A percentile compares a stretch with the other conserved stretches of the same genome.
Conservation (phyloP, 2,329 filamentous ascomycete genomes). For the Phialocephala subalpina region DNA sequence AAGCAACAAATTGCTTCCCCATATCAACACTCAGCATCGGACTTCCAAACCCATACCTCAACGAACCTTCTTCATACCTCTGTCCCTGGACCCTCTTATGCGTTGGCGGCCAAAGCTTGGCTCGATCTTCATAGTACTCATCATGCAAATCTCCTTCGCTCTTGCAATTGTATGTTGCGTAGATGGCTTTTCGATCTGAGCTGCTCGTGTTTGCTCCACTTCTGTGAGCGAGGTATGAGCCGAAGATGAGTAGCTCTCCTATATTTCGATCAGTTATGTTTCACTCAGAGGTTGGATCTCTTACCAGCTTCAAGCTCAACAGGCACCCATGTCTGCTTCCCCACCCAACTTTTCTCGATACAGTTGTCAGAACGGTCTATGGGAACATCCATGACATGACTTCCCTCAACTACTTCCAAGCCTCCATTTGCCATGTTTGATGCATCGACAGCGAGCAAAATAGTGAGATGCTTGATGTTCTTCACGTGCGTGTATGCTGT, state of each 20-base stretch:
- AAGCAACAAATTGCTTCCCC: constrained; percentile 11
- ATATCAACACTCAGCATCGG: constrained; percentile 48
- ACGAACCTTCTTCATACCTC: constrained; percentile 45
- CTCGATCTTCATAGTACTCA: constrained; percentile 50
- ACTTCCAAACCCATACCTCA: constrained; percentile 48
- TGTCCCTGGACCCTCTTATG: constrained; percentile 47
- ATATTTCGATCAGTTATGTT: background rate
- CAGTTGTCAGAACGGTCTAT: constrained; percentile 41
- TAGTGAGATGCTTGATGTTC: constrained; percentile 47
- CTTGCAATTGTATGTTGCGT: constrained; percentile 52
- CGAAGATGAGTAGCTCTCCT: constrained; percentile 47
- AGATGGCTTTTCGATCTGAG: constrained; percentile 48
- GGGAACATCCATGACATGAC: constrained; percentile 46
- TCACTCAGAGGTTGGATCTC: background rate
- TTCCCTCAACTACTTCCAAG: constrained; percentile 45
- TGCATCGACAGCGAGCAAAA: constrained; percentile 45
- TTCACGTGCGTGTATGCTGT: constrained; percentile 48
- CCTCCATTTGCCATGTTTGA: constrained; percentile 45
- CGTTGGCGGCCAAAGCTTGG: constrained; percentile 50
- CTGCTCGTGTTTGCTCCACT: constrained; percentile 43
- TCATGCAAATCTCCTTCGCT: constrained; percentile 51
- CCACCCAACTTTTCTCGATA: constrained; percentile 43
- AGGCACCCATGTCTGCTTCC: constrained; percentile 42
- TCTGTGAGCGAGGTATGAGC: constrained; percentile 46
- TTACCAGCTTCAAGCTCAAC: constrained; percentile 45